Conservation (phyloP, 2,329 filamentous ascomycete genomes). For the Fusarium goolgardi region DNA sequence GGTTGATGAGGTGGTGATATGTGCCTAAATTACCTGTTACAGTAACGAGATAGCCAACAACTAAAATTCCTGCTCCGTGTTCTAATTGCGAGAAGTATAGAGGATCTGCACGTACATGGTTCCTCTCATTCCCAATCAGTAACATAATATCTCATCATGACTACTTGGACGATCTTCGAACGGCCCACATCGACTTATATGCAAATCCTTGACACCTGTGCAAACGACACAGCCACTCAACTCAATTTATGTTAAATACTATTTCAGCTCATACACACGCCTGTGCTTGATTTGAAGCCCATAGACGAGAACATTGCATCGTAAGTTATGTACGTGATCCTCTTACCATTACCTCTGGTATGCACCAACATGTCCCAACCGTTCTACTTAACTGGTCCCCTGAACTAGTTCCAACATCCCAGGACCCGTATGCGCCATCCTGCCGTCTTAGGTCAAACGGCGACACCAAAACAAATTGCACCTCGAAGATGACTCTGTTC, state of each 20-base stretch:
- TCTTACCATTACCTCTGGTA: not conserved
- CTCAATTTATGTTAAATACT: not conserved
- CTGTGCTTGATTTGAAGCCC: not conserved
- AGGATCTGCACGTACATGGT: no score
- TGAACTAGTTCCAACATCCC: constrained; percentile 3
- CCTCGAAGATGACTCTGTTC: not conserved
- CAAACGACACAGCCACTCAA: no score
- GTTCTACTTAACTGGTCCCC: constrained; percentile 14
- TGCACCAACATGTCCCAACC: constrained; percentile 7
- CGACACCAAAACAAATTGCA: constrained; percentile 16
- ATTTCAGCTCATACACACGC: not conserved
- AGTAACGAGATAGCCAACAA: constrained; percentile 20
- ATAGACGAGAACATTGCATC: constrained; percentile 11
- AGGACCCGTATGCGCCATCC: constrained; percentile 23
- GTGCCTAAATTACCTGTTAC: constrained; percentile 14
- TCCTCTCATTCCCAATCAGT: not conserved
- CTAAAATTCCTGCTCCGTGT: constrained; percentile 8
- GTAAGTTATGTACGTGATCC: constrained; percentile 9
- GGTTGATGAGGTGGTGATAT: constrained; percentile 23
- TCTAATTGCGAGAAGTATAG: not conserved
- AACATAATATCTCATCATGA: constrained; percentile 3
- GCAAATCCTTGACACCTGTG: not conserved
- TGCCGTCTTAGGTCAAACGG: not conserved
- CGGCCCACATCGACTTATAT: not conserved
- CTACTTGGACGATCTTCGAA: not conserved